phyloP scores from a whole-genome alignment of 2,329 filamentous ascomycete species.

The Acarospora socialis region DNA sequence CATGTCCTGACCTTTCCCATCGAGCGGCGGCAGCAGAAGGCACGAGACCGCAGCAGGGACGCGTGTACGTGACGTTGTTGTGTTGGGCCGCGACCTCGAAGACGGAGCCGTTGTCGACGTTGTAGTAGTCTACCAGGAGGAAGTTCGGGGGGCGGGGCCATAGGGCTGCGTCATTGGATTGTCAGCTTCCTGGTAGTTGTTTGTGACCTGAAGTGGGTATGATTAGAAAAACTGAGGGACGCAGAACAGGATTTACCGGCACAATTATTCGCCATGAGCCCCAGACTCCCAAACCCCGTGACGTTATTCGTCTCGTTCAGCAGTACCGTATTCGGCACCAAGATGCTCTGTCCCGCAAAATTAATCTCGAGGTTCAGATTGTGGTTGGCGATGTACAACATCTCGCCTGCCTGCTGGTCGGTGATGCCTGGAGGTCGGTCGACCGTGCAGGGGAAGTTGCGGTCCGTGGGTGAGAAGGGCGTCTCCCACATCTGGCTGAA shows the following conservation, averaged over 20 bases:
- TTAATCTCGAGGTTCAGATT: constrained; percentile 72
- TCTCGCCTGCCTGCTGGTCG: constrained; percentile 38
- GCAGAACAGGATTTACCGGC: constrained; percentile 23
- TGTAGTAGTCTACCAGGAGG: constrained; percentile 76
- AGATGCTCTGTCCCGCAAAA: constrained; percentile 46
- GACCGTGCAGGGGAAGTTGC: constrained; percentile 60
- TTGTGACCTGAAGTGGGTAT: constrained; percentile 5
- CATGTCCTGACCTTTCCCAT: too few species aligned
- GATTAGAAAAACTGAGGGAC: constrained; percentile 10
- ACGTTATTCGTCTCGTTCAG: constrained; percentile 60
- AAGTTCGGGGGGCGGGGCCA: constrained; percentile 64
- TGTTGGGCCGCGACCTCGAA: constrained; percentile 57
- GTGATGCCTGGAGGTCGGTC: constrained; percentile 60
- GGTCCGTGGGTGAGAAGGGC: constrained; percentile 59
- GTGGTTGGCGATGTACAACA: constrained; percentile 77
- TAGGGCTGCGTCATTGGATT: constrained; percentile 21
- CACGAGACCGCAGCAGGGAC: constrained; percentile 40
- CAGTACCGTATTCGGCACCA: constrained; percentile 63
- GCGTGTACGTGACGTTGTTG: constrained; percentile 59
- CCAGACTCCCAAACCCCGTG: constrained; percentile 51
- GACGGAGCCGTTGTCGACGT: constrained; percentile 58
- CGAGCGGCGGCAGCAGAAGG: constrained; percentile 2
- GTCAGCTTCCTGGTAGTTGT: background rate
- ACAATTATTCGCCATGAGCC: constrained; percentile 50
- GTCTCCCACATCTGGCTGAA: constrained; percentile 88